Evolutionary conservation across 306 rosid genomes (phyloP), one percentile per base, ranked within the genome.

Genomic region (Prosopis cineraria): DNA sequence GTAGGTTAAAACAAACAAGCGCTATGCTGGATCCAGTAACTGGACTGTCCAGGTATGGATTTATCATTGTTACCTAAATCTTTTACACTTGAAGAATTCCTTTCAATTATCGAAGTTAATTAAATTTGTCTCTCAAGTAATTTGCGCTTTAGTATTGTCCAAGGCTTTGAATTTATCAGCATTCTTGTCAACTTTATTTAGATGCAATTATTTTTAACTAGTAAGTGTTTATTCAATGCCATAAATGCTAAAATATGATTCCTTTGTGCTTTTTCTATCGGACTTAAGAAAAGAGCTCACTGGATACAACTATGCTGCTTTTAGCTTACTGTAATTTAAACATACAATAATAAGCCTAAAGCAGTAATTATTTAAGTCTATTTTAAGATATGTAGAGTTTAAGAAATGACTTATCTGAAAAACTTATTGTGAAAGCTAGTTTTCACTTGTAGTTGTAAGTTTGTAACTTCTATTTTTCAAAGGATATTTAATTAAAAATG

Each of bases 31-130:
- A 74, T 90, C 98, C 44, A 17, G 80, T 48, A 86, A 90, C 36
- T 94, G 97, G 98, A 94, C 98, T 40, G 98, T 94, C 65, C 89
- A 83, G 97, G 98, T 94, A 76, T 76, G 48, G 39, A 77, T 67
- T 52, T 59, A 67, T 52, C 19, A 56, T 56, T 56, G 33, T 4
- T 56, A 25, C 34, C 33, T 56, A 25, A 10, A 10, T 25, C 31
- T 56, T 56, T 25, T 56, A 25, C 64, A 13, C 64, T 10, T 12
- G 34, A 24, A 56, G 34, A 56, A 56, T 19, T 56, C 34, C 64
- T 56, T 56, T 56, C 25, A 11, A 56, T 25, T 11, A 24, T 25
- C 40, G 7, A 37, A 37, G 5, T 37, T 37, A 37, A 37, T 56
- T 27, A 27, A 56, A 56, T 60, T 47, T 39, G 40, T 59, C 43